Conservation (phyloP, 768 basidiomycete genomes). For the Fomitopsis pulvina region DNA sequence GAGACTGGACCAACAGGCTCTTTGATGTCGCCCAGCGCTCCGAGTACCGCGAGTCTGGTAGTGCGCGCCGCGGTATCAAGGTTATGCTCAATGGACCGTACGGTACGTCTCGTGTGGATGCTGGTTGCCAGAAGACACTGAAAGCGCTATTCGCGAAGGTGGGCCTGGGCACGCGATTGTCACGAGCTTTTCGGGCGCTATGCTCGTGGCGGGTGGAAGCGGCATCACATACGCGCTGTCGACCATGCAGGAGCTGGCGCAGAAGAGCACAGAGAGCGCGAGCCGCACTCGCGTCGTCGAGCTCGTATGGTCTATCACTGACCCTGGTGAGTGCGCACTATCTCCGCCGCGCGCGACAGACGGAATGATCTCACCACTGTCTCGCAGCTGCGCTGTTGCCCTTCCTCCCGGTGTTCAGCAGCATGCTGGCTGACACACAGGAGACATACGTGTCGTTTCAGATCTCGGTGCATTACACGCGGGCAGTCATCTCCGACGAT, state of each 20-base stretch:
- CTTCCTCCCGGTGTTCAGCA: conserved; percentile 30
- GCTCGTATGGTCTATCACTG: conserved; percentile 47
- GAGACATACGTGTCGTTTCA: conserved; percentile 24
- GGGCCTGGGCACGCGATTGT: conserved; percentile 40
- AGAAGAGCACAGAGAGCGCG: conserved; percentile 25
- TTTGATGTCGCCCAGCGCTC: conserved; percentile 28
- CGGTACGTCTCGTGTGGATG: conserved; percentile 19
- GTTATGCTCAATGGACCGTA: conserved; percentile 53
- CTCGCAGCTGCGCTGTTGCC: conserved; percentile 29
- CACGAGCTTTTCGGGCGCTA: conserved; percentile 42
- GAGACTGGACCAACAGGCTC: conserved; percentile 43
- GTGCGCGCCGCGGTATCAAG: conserved; percentile 17
- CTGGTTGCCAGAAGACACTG: not conserved
- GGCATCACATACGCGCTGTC: conserved; percentile 54
- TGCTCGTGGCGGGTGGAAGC: conserved; percentile 55
- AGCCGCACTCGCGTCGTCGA: conserved; percentile 40
- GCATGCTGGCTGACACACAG: conserved; percentile 29
- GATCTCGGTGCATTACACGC: conserved; percentile 41
- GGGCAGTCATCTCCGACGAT: conserved; percentile 16
- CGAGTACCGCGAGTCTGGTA: conserved; percentile 7
- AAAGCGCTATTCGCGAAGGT: conserved; percentile 22
- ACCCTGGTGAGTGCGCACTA: conserved; percentile 28
- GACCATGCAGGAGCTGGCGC: conserved; percentile 45
- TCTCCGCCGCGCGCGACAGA: conserved; percentile 11
- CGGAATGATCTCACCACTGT: conserved; percentile 6